Conservation (phyloP, 169 alveolate species). For the Plasmodium vivax region DNA sequence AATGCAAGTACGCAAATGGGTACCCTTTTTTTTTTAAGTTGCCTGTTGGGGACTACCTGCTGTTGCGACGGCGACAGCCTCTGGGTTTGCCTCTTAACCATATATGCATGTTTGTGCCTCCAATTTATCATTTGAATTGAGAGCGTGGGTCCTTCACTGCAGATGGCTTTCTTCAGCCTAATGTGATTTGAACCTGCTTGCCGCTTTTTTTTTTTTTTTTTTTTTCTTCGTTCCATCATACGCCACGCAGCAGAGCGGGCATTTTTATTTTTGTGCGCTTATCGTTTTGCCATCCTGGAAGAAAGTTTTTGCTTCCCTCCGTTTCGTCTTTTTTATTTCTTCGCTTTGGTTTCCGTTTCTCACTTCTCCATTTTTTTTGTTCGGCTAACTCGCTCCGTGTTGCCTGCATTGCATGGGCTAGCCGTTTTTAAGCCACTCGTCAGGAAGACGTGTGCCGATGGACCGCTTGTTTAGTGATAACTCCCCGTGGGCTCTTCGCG, state of each 20-base stretch:
- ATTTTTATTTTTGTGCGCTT: background rate
- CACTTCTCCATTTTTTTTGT: slow-evolving; percentile 9
- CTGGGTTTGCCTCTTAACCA: background rate
- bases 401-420: background rate
- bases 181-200: background rate
- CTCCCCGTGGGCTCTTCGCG: background rate
- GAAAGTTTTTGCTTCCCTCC: background rate
- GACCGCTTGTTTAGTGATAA: background rate
- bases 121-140: background rate
- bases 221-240: background rate
- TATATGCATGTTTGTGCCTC: background rate
- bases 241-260: background rate
- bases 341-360: background rate
- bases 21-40: background rate
- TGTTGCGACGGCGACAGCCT: background rate
- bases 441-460: background rate
- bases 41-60: background rate
- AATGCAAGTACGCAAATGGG: background rate
- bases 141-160: background rate
- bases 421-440: background rate
- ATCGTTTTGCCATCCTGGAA: background rate
- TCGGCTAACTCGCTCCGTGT: background rate
- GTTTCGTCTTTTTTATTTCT: background rate
- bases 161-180: background rate
- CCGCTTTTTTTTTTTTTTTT: background rate